Evolutionary conservation across 202 grass and related monocot species (phyloP).

Genomic region (Schoenoplectus triqueter): DNA sequence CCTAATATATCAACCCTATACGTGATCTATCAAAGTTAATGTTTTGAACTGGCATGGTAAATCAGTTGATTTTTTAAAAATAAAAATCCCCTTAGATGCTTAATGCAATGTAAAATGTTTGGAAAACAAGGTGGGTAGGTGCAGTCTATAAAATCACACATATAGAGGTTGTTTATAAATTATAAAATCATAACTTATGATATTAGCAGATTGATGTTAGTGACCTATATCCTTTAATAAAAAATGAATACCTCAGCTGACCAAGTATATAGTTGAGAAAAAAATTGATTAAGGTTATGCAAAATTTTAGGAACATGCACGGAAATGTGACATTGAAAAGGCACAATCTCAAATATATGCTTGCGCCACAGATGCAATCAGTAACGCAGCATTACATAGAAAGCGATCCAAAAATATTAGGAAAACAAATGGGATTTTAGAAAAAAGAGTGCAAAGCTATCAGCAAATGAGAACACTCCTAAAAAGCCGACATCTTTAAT

Average conservation of each 20-base stretch:
- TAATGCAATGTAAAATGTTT: no score
- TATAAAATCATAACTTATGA: neutral
- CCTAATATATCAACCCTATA: no score
- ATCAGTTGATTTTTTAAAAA: no score
- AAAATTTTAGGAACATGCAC: no score
- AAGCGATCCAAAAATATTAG: neutral
- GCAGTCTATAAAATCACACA: no score
- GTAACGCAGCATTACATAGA: neutral
- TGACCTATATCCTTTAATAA: neutral
- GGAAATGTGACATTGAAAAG: neutral
- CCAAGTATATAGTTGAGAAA: no score
- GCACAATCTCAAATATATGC: neutral
- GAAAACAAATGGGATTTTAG: conserved; percentile 5
- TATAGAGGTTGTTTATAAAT: neutral
- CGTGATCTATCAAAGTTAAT: no score
- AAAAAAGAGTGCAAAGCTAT: conserved; percentile 28
- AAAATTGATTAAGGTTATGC: no score
- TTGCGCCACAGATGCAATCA: neutral
- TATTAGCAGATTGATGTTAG: neutral
- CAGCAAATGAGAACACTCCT: conserved; percentile 34
- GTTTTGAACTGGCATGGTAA: no score
- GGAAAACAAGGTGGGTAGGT: no score
- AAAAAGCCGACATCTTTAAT: conserved; percentile 44
- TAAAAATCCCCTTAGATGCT: no score
- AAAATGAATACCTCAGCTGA: neutral